Evolutionary conservation across 306 rosid genomes (phyloP).

Genomic region (Vigna angularis): DNA sequence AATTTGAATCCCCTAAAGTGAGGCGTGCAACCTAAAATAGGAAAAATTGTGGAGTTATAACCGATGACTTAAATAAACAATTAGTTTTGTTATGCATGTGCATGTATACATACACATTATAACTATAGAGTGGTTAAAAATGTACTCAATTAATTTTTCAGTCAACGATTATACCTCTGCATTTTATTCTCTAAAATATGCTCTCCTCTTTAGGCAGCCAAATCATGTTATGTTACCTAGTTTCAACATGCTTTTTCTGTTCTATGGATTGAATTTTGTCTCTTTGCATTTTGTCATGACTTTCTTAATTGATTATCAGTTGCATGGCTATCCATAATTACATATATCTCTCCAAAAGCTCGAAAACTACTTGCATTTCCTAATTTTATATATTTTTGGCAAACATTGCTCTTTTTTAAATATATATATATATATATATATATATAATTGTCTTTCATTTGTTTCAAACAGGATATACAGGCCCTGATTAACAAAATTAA

Average conservation of each 20-base stretch:
- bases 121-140: background rate
- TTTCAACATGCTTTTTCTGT: no score
- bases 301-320: background rate
- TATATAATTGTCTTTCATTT: constrained; percentile 27
- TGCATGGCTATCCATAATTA: background rate
- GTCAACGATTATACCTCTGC: background rate
- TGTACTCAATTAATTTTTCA: background rate
- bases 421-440: background rate
- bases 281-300: background rate
- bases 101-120: background rate
- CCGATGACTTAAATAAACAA: background rate
- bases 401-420: background rate
- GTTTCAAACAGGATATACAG: constrained; percentile 79
- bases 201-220: background rate
- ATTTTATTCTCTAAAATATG: background rate
- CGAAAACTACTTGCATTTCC: constrained; percentile 20
- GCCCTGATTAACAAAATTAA: constrained; percentile 83
- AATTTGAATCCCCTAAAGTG: constrained; percentile 5
- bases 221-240: no score
- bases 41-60: constrained; percentile 4
- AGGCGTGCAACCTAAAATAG: background rate
- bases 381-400: constrained; percentile 31
- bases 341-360: constrained; percentile 10
- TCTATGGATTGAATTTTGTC: background rate
- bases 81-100: background rate